phyloP scores from a whole-genome alignment of 2,329 filamentous ascomycete genomes.

The Macrophomina pseudophaseolina region DNA sequence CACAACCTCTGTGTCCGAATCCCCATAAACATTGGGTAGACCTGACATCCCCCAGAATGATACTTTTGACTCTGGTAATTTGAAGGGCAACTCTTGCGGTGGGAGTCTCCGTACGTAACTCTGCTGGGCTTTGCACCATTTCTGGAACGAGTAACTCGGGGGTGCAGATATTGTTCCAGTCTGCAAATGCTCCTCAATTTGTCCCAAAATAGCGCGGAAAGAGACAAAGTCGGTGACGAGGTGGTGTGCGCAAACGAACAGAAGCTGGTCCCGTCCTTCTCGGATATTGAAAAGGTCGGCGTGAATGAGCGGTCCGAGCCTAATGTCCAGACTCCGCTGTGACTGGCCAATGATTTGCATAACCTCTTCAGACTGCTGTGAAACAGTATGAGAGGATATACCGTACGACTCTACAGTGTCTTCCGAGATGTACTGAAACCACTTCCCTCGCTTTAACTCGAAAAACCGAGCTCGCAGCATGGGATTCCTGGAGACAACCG shows the following conservation, averaged over 20 bases:
- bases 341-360: constrained; percentile 7
- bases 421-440: constrained; percentile 42
- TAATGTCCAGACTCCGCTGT: constrained; percentile 41
- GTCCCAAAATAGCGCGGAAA: constrained; percentile 46
- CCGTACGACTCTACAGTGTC: constrained; percentile 37
- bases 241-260: constrained; percentile 45
- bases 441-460: constrained; percentile 32
- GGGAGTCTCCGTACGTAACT: constrained; percentile 36
- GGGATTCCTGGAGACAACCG: constrained; percentile 38
- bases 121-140: constrained; percentile 42
- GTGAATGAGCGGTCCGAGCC: constrained; percentile 46
- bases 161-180: constrained; percentile 34
- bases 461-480: constrained; percentile 42
- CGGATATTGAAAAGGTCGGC: constrained; percentile 49
- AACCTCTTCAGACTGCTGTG: neutral
- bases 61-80: constrained; percentile 36
- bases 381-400: constrained; percentile 26
- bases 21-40: constrained; percentile 40
- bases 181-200: constrained; percentile 41
- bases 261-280: constrained; percentile 15
- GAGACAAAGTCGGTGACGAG: constrained; percentile 46
- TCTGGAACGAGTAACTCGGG: constrained; percentile 43
- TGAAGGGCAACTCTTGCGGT: constrained; percentile 32
- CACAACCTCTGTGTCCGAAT: constrained; percentile 39
- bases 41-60: constrained; percentile 47